Percentiles rank a stretch among this genome's conserved stretches.
Evolutionary conservation across 495 filamentous ascomycete genomes (phyloP).

Genomic region (Penicillium ochrochloron): DNA sequence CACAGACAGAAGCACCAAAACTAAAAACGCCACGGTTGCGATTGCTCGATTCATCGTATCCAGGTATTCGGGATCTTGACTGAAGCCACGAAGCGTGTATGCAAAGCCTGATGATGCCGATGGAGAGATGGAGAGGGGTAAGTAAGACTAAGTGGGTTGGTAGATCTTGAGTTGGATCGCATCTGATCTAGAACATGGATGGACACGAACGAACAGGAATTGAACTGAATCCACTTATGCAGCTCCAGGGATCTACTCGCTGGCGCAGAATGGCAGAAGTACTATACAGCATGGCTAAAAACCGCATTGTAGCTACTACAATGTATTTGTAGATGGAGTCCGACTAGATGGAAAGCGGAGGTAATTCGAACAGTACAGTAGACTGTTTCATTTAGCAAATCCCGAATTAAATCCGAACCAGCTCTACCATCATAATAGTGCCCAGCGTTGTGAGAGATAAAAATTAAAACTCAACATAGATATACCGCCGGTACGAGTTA

Average conservation of each 20-base stretch:
- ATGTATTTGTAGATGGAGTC: too few relatives aligned
- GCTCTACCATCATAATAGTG: neutral
- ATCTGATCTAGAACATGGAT: too few relatives aligned
- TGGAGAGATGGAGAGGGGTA: too few relatives aligned
- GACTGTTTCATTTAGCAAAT: too few relatives aligned
- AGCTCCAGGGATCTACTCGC: too few relatives aligned
- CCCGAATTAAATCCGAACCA: too few relatives aligned
- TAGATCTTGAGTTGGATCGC: neutral
- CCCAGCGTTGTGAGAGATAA: neutral
- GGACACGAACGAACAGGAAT: neutral
- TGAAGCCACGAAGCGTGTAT: neutral
- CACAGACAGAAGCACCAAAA: neutral
- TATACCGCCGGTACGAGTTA: neutral
- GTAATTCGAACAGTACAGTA: too few relatives aligned
- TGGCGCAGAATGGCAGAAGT: too few relatives aligned
- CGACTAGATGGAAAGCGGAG: too few relatives aligned
- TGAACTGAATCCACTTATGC: too few relatives aligned
- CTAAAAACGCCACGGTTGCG: neutral
- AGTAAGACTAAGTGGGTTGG: neutral
- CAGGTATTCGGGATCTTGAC: constrained; percentile 1
- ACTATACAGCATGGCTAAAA: too few relatives aligned
- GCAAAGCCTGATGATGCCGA: neutral
- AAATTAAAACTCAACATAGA: neutral
- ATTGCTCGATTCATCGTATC: neutral
- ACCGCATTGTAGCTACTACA: too few relatives aligned